Base-by-base conservation (phyloP, 371 early-diverging fungal genomes). In the Lichtheimia ramosa region DNA sequence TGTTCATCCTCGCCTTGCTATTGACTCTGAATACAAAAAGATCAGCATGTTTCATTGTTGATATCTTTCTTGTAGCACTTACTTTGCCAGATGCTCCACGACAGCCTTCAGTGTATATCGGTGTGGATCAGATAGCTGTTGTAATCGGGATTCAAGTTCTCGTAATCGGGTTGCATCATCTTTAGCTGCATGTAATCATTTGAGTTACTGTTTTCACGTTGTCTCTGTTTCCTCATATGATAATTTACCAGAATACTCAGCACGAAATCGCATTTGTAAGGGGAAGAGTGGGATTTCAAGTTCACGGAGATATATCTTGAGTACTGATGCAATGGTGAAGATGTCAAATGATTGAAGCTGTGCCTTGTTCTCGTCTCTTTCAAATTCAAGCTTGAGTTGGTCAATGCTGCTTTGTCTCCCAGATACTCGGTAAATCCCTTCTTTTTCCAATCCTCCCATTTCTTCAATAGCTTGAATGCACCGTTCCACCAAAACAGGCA, bases 381-480 rank as follows among this genome's bases (percentile, higher is more conserved):
- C 89, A 57, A 87, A 79, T 20, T 71, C 74, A 27, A 63, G 60
- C 20, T 74, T 78, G n/a, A 89, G 64, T 15, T 74, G 69, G 57
- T 75, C 74, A 68, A 85, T 72, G 52, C 83, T 87, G 34, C 77
- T 74, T 51, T 85, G 83, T 25, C 85, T 70, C 14, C 89, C 90
- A 3, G 85, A 82, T 5, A 89, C 70, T 23, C 90, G 71, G 59
- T 89, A 89, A 27, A 89, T 82, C n/a, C 90, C 90, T 62, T 89
- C 90, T 34, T 79, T 80, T 41, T 84, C 75, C 7, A 87, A 62
- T 10, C 87, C 87, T 56, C 86, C 86, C 64, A 82, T 61, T 0
- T 68, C 70, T 40, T 89, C 87, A 56, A 89, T 74, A 5, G 87
- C 84, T 18, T 82, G 73, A 5, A 83, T 61, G 50, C 87, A 86